Evolutionary conservation across 441 rosid genomes (phyloP).

Genomic region (Pelargonium fulgidum): DNA sequence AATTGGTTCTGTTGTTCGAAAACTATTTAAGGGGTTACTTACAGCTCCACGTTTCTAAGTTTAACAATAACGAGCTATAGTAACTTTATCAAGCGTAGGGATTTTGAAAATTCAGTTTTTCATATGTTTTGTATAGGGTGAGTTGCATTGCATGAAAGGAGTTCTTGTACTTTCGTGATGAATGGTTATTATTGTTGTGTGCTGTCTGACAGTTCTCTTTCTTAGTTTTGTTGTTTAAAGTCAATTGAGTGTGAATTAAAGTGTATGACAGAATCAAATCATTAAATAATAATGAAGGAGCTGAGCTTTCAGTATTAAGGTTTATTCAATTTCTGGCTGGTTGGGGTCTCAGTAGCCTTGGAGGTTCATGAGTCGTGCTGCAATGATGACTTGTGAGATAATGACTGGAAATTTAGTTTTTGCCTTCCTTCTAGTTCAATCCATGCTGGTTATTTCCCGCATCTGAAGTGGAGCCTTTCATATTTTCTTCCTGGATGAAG

Average conservation of each 20-base stretch:
- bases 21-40: too few relatives aligned
- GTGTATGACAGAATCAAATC: not conserved
- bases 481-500: not conserved
- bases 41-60: too few relatives aligned
- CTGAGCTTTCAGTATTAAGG: not conserved
- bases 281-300: not conserved
- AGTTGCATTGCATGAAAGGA: not conserved
- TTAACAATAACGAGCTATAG: too few relatives aligned
- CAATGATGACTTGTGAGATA: not conserved
- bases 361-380: not conserved
- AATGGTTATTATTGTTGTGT: not conserved
- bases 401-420: not conserved
- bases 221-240: not conserved
- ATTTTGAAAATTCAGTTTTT: not conserved
- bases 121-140: not conserved
- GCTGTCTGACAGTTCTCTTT: not conserved
- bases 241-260: not conserved
- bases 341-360: not conserved
- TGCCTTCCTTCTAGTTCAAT: not conserved
- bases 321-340: not conserved
- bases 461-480: not conserved
- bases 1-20: slow-evolving; percentile 13
- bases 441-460: not conserved
- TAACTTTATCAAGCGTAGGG: too few relatives aligned
- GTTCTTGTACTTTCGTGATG: not conserved